Evolutionary conservation across 2,329 filamentous ascomycete genomes (phyloP), one percentile per base, ranked within the genome.

Genomic region (Talaromyces sp.): DNA sequence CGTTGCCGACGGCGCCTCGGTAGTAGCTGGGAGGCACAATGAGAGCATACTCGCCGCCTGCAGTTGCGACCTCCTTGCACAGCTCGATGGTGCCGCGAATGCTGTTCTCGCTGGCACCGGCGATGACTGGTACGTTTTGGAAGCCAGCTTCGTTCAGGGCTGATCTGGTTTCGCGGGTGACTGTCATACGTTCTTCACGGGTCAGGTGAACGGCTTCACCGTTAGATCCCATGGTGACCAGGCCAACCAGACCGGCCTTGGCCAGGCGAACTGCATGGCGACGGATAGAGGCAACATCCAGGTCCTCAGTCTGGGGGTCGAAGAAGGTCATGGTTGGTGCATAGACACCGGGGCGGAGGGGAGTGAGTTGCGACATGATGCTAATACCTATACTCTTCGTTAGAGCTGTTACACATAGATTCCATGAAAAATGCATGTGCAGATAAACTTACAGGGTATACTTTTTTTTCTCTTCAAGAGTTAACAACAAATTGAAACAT

Each of bases 271-370:
- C 84, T 20, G 89, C 88, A 70, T 96, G 91, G 68, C 83, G 87
- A 75, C 90, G 89, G 76, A 94, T 89, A 54, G 83, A 83, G 32
- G 88, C 80, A 58, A 92, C 85, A 68, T 96, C 91, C 65, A 96
- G 82, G 44, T 94, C 89, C 75, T 96, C 91, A 41, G 89, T 94
- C 60, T 87, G 82, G 6, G 87, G 81, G 74, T 93, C 80, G 79
- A 96, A 96, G 73, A 96, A 95, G 66, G 90, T 95, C 86, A 94
- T 90, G 55, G 89, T 93, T 22, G 91, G 91, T 55, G 89, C 89
- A 74, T 94, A 95, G 70, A 94, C 91, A 70, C 90, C 90, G 66
- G 87, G 87, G 40, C 88, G 87, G 50, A 95, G 83, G 58, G 86
- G 80, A n/a, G 78, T 81, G 54, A 72, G 46, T 35, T 30, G 74